A percentile compares a stretch with the other conserved stretches of the same genome.
Evolutionary conservation across 169 alveolate genomes (phyloP).

Genomic region (Plasmodium vinckei): DNA sequence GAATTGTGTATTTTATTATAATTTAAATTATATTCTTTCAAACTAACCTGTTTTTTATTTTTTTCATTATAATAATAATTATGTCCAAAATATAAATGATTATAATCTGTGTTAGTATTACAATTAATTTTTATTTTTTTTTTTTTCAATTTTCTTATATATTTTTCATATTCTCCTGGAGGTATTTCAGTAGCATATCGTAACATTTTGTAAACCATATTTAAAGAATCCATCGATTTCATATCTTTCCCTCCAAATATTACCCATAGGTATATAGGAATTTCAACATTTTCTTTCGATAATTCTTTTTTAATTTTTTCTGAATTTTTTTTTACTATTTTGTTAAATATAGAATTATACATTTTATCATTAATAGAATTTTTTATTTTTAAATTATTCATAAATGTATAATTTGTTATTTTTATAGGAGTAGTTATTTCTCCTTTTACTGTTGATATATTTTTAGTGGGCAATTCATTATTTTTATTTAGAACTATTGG

Average conservation of each 20-base stretch:
- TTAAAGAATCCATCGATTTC: constrained; percentile 73
- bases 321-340: constrained; percentile 30
- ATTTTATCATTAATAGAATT: constrained; percentile 22
- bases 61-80: background rate
- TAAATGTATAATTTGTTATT: background rate
- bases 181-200: constrained; percentile 76
- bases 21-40: background rate
- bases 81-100: background rate
- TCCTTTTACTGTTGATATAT: background rate
- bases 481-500: background rate
- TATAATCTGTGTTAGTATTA: background rate
- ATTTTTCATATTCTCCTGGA: constrained; percentile 53
- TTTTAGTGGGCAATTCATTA: background rate
- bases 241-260: constrained; percentile 74
- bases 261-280: constrained; percentile 66
- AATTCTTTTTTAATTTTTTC: constrained; percentile 27
- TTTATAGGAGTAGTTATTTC: background rate
- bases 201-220: constrained; percentile 43
- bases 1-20: too few species aligned
- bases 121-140: constrained; percentile 30
- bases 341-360: constrained; percentile 47
- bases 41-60: background rate
- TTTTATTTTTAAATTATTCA: constrained; percentile 63
- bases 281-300: constrained; percentile 5
- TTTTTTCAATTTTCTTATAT: constrained; percentile 29